phyloP scores from a whole-genome alignment of 768 basidiomycete species.

The Terana coerulea region DNA sequence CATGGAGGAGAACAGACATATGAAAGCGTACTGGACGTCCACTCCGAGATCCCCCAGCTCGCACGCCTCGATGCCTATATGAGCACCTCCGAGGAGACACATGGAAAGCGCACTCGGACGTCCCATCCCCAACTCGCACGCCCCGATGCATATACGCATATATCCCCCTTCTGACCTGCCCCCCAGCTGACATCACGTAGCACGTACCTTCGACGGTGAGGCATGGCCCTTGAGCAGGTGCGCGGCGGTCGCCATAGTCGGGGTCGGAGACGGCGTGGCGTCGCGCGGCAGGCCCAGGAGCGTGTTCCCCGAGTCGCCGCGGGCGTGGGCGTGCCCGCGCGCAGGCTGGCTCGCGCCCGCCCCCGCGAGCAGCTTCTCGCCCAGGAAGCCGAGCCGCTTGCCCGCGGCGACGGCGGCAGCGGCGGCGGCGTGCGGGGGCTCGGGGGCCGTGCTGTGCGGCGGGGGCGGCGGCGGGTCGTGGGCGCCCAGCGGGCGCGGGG shows the following conservation, averaged over 20 bases:
- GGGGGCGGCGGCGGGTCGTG: conserved; percentile 1
- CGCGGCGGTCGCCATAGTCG: conserved; percentile 19
- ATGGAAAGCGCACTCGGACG: too few relatives aligned
- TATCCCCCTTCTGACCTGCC: too few relatives aligned
- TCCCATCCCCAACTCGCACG: too few relatives aligned
- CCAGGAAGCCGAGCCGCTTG: conserved; percentile 11
- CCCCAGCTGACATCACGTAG: too few relatives aligned
- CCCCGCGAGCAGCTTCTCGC: conserved; percentile 21
- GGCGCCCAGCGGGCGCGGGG: conserved; percentile 7
- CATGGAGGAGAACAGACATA: too few relatives aligned
- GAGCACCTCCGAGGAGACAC: too few relatives aligned
- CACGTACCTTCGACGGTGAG: conserved; percentile 30
- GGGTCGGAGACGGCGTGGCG: conserved; percentile 21
- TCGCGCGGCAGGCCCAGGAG: conserved; percentile 20
- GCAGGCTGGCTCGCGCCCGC: conserved; percentile 16
- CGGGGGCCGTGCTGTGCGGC: background rate
- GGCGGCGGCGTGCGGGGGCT: background rate
- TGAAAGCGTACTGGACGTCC: too few relatives aligned
- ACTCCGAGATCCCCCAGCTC: too few relatives aligned
- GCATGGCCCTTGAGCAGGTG: conserved; percentile 21
- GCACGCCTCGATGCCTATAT: too few relatives aligned
- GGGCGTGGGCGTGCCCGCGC: conserved; percentile 21
- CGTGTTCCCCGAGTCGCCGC: conserved; percentile 19
- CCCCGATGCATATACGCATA: too few relatives aligned
- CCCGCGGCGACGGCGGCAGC: background rate